Percentiles rank a stretch among this genome's conserved stretches.
Evolutionary conservation across 495 filamentous ascomycete species (phyloP).

Genomic region (Opeltia flavorubescens): DNA sequence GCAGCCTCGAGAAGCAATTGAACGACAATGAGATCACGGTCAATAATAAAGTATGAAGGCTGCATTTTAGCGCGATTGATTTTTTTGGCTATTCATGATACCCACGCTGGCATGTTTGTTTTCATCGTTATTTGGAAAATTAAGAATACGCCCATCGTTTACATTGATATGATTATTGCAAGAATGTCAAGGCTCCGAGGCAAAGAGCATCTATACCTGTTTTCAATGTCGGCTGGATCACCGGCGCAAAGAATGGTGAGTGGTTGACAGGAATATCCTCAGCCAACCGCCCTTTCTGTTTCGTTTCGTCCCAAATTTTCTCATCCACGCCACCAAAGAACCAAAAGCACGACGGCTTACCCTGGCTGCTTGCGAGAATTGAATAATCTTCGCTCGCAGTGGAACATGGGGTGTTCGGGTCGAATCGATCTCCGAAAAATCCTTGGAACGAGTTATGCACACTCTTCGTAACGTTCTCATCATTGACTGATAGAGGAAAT

Average conservation of each 20-base stretch:
- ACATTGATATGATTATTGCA: neutral
- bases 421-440: conserved; percentile 28
- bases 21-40: neutral
- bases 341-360: conserved; percentile 32
- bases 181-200: conserved; percentile 34
- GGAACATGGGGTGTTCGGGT: conserved; percentile 21
- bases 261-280: conserved; percentile 37
- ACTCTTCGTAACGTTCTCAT: conserved; percentile 16
- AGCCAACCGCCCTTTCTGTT: conserved; percentile 10
- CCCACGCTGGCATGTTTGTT: neutral
- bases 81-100: neutral
- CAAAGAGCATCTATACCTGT: conserved; percentile 41
- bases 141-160: neutral
- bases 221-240: conserved; percentile 43
- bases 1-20: conserved; percentile 25
- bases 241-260: conserved; percentile 45
- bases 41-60: neutral
- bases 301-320: conserved; percentile 28
- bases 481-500: conserved; percentile 33
- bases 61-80: neutral
- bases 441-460: conserved; percentile 23
- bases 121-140: neutral
- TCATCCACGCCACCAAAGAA: conserved; percentile 30
- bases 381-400: conserved; percentile 35
- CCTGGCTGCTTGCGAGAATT: conserved; percentile 24